phyloP scores from a whole-genome alignment of 208 protist species.

The Herpetomonas tarakana region DNA sequence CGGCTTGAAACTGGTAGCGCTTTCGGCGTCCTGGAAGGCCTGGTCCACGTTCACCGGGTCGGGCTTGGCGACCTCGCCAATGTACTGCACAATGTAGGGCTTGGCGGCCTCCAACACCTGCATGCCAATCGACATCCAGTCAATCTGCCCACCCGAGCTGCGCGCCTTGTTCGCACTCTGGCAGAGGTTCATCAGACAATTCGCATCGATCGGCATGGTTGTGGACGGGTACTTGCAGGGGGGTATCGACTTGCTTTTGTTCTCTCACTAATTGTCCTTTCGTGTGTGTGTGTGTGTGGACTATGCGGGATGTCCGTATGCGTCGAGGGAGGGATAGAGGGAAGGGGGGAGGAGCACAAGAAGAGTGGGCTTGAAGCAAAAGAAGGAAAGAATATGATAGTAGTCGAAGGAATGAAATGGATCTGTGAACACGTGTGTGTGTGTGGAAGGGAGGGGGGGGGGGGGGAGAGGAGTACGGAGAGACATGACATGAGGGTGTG shows the following conservation, averaged over 20 bases:
- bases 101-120: constrained; percentile 29
- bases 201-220: constrained; percentile 33
- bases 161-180: constrained; percentile 14
- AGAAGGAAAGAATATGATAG: background rate
- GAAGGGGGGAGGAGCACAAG: background rate
- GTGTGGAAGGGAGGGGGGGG: background rate
- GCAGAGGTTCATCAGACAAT: constrained; percentile 31
- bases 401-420: background rate
- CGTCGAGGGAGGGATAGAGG: background rate
- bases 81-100: constrained; percentile 53
- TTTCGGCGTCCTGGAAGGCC: constrained; percentile 41
- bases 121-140: constrained; percentile 35
- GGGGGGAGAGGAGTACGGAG: background rate
- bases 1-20: constrained; percentile 29
- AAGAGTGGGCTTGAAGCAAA: background rate
- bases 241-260: too few species aligned
- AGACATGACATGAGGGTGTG: background rate
- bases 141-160: constrained; percentile 15
- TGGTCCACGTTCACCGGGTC: constrained; percentile 33
- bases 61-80: constrained; percentile 36
- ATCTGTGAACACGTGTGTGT: background rate
- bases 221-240: too few species aligned
- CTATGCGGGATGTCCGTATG: background rate
- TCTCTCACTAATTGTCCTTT: background rate
- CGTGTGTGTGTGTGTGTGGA: constrained; percentile 11